Evolutionary conservation across 176 grass and related monocot species (phyloP).

Genomic region (Aegilops speltoides): DNA sequence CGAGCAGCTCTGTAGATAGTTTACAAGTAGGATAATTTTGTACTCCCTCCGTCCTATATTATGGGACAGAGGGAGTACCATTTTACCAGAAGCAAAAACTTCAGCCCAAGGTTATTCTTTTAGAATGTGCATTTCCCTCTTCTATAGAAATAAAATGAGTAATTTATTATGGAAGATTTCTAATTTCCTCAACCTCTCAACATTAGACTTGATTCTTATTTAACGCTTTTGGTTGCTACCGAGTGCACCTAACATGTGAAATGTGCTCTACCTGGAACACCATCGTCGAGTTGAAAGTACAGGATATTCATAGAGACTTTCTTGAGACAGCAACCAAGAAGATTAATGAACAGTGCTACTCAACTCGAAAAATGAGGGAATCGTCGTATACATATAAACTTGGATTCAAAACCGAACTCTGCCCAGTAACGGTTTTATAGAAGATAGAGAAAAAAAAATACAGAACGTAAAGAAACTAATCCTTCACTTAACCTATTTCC

Average conservation of each 20-base stretch:
- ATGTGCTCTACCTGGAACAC: not conserved
- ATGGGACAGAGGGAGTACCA: too few species aligned
- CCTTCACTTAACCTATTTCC: conserved; percentile 24
- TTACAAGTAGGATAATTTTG: too few species aligned
- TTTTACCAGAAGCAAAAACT: not conserved
- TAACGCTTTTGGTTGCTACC: not conserved
- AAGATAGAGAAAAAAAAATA: conserved; percentile 15
- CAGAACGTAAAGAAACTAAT: conserved; percentile 34
- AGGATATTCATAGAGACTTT: not conserved
- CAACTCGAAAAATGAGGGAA: not conserved
- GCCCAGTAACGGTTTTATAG: conserved; percentile 18
- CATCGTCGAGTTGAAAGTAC: not conserved
- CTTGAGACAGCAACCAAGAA: not conserved
- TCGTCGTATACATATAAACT: not conserved
- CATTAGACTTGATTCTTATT: not conserved
- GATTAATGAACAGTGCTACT: not conserved
- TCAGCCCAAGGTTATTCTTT: not conserved
- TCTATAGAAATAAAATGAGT: not conserved
- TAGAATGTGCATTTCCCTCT: not conserved
- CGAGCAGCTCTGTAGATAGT: too few species aligned
- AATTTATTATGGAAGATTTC: not conserved
- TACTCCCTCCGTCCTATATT: too few species aligned
- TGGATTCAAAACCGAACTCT: not conserved
- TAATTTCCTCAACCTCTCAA: not conserved
- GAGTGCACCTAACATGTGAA: not conserved